These are phyloP conservation scores for Blastomyces parvus DNA, from an alignment of 2,329 filamentous ascomycete species.

Conservation along the genomic window DNA sequence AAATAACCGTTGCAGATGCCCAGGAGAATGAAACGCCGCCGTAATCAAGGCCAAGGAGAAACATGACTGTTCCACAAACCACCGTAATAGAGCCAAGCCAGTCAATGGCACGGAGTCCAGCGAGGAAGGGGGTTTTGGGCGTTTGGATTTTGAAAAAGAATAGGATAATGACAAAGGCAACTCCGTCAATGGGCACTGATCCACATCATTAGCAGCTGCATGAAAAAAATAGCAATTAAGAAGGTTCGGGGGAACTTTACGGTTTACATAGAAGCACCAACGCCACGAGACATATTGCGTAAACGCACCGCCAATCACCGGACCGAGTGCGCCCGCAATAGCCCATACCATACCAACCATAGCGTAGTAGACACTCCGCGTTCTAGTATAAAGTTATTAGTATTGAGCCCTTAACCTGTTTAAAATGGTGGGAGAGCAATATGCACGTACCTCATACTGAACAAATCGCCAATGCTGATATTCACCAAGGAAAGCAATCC, in stretches of 20 bases:
- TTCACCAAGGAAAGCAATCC: constrained; percentile 56
- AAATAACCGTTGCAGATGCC: constrained; percentile 63
- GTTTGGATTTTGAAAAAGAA: constrained; percentile 53
- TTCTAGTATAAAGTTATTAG: constrained; percentile 21
- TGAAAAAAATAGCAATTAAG: constrained; percentile 19
- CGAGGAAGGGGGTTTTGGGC: constrained; percentile 47
- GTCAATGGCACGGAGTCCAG: constrained; percentile 53
- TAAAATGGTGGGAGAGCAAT: neutral
- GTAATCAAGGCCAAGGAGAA: constrained; percentile 75
- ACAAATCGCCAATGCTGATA: constrained; percentile 55
- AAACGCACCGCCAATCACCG: constrained; percentile 52
- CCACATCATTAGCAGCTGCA: constrained; percentile 5
- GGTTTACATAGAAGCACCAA: constrained; percentile 54
- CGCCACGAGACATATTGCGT: constrained; percentile 51
- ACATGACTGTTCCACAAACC: constrained; percentile 70
- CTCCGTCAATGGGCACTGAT: constrained; percentile 48
- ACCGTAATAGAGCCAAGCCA: constrained; percentile 54
- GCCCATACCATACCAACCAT: constrained; percentile 55
- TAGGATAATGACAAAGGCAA: constrained; percentile 49
- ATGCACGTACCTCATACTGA: constrained; percentile 43
- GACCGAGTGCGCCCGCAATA: constrained; percentile 50
- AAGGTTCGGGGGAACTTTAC: constrained; percentile 22
- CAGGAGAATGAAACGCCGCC: constrained; percentile 67
- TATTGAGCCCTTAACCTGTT: too few species aligned
- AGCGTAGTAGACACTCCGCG: constrained; percentile 52